Evolutionary conservation across 495 filamentous ascomycete species (phyloP), one percentile per base, ranked within the genome.

Genomic region (Viridothelium virens): DNA sequence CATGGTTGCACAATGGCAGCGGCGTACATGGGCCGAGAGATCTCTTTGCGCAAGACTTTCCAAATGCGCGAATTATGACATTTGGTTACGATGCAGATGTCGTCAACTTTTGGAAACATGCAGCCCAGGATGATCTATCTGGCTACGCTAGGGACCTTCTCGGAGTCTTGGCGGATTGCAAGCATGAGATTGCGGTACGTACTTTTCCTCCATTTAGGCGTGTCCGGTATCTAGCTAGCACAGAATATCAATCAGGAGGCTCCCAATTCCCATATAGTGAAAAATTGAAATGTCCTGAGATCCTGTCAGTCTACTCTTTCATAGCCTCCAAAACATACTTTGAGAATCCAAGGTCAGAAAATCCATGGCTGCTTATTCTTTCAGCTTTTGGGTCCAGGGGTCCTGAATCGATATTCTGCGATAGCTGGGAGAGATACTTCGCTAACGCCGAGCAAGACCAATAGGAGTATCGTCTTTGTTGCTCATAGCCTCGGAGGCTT

Each of bases 11-110:
- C 10, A 38, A 62, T 11, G 38, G 44, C 10, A 38, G 16, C 11
- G 44, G 34, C 3, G 36, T 18, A 3, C 56, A 33, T 14, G 66
- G 67, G 66, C 66, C 69, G 4, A 53, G 56, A 14, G 7, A 14
- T 36, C 61, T 71, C 3, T 61, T 71, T 2, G 5, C 59, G 16
- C 6, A 61, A n/a, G 59, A 64, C 34, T 7, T 69, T 18, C 18
- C 33, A 18, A 63, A 66, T n/a, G 64, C 67, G 2, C 69, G 64
- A 7, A 71, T 71, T 16, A 4, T 67, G 2, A 61, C 66, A 1
- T 71, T 66, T 56, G 67, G 62, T 6, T 71, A 71, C 39, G 69
- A 71, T 46, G 69, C 69, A 5, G 48, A 68, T 53, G 59, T 70
- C 16, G 56, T 39, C 3, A 61, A 36, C 9, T 63, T 37, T 18